These are phyloP conservation scores for Talaromyces sp. DNA, from an alignment of 2,329 filamentous ascomycete genomes.

Conservation along the genomic window DNA sequence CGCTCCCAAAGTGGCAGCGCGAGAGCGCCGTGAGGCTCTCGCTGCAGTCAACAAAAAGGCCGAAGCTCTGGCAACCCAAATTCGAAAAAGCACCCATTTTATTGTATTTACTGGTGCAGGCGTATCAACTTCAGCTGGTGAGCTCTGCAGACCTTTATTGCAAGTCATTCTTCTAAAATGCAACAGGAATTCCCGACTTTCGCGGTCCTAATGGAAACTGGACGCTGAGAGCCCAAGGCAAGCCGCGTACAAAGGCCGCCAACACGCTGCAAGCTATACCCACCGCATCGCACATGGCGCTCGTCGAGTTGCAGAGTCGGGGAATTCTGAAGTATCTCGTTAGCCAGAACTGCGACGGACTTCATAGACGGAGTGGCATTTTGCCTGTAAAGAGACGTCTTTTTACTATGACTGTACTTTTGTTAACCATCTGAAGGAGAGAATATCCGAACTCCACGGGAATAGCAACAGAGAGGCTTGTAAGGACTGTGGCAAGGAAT, in stretches of 20 bases:
- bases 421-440: background rate
- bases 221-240: slow-evolving; percentile 41
- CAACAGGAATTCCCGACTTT: slow-evolving; percentile 43
- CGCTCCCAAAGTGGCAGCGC: slow-evolving; percentile 12
- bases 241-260: slow-evolving; percentile 26
- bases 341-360: slow-evolving; percentile 43
- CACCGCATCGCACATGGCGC: slow-evolving; percentile 43
- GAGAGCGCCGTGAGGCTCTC: slow-evolving; percentile 22
- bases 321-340: slow-evolving; percentile 40
- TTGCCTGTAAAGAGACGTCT: slow-evolving; percentile 27
- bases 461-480: slow-evolving; percentile 45
- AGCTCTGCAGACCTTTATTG: background rate
- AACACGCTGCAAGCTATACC: slow-evolving; percentile 42
- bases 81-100: slow-evolving; percentile 40
- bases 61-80: slow-evolving; percentile 28
- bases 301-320: slow-evolving; percentile 39
- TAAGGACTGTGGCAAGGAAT: slow-evolving; percentile 42
- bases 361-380: slow-evolving; percentile 44
- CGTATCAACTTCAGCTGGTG: slow-evolving; percentile 36
- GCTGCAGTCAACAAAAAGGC: slow-evolving; percentile 32
- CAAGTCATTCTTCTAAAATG: background rate
- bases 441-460: slow-evolving; percentile 43
- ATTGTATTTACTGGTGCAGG: slow-evolving; percentile 45
- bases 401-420: background rate
- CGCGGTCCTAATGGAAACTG: slow-evolving; percentile 43